Conservation (phyloP, 2,329 filamentous ascomycete genomes). For the Exophiala spinifera region DNA sequence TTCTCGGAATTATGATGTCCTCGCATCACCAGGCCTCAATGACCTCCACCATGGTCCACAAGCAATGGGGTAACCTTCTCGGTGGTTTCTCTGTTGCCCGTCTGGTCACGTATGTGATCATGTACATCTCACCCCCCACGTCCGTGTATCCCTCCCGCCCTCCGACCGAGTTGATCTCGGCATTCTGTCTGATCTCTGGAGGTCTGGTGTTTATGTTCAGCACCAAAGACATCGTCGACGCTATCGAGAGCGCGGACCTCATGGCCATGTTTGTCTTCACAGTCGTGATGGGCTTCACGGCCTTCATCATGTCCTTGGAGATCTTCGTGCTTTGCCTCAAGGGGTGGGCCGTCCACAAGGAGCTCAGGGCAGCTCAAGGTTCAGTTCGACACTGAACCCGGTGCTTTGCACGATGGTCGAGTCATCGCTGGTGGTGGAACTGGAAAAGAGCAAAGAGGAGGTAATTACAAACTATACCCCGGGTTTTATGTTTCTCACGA, state of each 20-base stretch:
- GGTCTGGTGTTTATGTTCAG: constrained; percentile 92
- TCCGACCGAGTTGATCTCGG: constrained; percentile 80
- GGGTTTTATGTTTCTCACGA: constrained; percentile 10
- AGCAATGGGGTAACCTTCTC: constrained; percentile 86
- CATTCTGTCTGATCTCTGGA: constrained; percentile 83
- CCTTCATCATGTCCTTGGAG: constrained; percentile 81
- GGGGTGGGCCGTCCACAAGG: constrained; percentile 68
- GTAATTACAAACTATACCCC: constrained; percentile 2
- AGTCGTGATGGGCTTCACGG: constrained; percentile 77
- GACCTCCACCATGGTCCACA: constrained; percentile 87
- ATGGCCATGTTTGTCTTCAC: constrained; percentile 95
- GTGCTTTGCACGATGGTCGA: neutral
- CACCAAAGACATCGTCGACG: constrained; percentile 69
- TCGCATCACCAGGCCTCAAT: constrained; percentile 81
- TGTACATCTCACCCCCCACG: constrained; percentile 76
- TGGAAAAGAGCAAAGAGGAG: constrained; percentile 5
- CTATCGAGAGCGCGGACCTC: constrained; percentile 72
- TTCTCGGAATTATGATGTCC: constrained; percentile 92
- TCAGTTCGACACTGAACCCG: constrained; percentile 6
- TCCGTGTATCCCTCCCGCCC: constrained; percentile 79
- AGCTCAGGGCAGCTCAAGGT: constrained; percentile 25
- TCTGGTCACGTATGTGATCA: constrained; percentile 71
- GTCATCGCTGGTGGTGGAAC: neutral
- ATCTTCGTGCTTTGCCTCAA: constrained; percentile 77
- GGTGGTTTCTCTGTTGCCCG: constrained; percentile 76